Conservation (phyloP, 1,284 basidiomycete genomes). For the Vanrija sp. region DNA sequence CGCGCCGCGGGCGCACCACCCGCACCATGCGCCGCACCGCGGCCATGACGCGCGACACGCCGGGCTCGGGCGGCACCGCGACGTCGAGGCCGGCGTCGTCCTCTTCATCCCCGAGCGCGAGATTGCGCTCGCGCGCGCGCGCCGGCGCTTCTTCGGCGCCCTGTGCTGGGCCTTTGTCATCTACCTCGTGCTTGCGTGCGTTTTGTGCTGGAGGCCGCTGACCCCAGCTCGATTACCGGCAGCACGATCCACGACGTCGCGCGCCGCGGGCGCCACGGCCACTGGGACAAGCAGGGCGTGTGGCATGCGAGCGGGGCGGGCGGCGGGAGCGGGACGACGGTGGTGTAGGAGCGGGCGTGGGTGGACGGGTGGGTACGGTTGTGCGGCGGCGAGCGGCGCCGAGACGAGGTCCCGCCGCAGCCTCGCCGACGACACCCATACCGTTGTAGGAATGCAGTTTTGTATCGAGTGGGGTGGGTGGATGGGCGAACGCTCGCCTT, state of each 20-base stretch:
- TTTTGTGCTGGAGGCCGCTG: neutral
- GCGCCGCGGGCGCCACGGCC: neutral
- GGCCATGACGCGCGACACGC: neutral
- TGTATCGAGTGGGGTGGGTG: too few relatives aligned
- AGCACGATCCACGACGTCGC: conserved; percentile 4
- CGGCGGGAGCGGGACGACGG: too few relatives aligned
- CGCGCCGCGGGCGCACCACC: neutral
- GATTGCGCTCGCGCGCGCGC: conserved; percentile 33
- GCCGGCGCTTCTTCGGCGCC: conserved; percentile 41
- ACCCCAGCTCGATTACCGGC: conserved; percentile 3
- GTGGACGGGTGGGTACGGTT: too few relatives aligned
- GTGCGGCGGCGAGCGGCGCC: too few relatives aligned
- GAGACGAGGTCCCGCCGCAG: too few relatives aligned
- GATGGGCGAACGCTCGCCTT: too few relatives aligned
- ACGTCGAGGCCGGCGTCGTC: conserved; percentile 6
- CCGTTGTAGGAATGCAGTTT: too few relatives aligned
- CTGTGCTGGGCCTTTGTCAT: conserved; percentile 45
- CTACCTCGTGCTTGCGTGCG: conserved; percentile 42
- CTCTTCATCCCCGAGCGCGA: conserved; percentile 7
- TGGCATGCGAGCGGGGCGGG: too few relatives aligned
- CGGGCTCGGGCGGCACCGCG: neutral
- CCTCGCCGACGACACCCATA: too few relatives aligned
- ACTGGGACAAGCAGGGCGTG: neutral
- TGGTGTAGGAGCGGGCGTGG: too few relatives aligned
- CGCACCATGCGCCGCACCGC: neutral